phyloP scores from a whole-genome alignment of 2,329 filamentous ascomycete genomes.

The Geosmithia putterillii region DNA sequence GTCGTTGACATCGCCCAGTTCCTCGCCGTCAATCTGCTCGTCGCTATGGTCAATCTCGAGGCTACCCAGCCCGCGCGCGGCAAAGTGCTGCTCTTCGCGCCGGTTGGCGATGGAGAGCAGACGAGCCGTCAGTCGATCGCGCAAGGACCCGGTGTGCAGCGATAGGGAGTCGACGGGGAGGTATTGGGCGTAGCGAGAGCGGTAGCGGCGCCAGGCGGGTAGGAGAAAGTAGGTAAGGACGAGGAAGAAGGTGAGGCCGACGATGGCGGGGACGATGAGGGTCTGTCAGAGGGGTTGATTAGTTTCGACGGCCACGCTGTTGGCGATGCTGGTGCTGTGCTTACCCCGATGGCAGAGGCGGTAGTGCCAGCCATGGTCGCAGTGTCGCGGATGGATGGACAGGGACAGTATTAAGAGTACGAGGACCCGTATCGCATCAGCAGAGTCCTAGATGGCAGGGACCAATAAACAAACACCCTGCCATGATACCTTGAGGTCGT shows the following conservation, averaged over 20 bases:
- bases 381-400: background rate
- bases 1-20: slow-evolving; percentile 47
- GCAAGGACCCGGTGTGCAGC: slow-evolving; percentile 40
- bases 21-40: slow-evolving; percentile 48
- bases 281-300: slow-evolving; percentile 33
- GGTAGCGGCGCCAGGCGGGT: slow-evolving; percentile 59
- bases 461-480: background rate
- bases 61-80: background rate
- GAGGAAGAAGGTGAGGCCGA: slow-evolving; percentile 59
- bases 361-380: background rate
- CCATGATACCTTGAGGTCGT: background rate
- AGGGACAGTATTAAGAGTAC: no score
- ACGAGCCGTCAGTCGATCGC: slow-evolving; percentile 28
- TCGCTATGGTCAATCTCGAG: slow-evolving; percentile 46
- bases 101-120: slow-evolving; percentile 30
- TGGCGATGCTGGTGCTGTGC: no score
- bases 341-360: background rate
- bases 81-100: slow-evolving; percentile 24
- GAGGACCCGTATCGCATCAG: no score
- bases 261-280: slow-evolving; percentile 55
- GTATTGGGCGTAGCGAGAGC: slow-evolving; percentile 60
- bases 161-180: slow-evolving; percentile 55
- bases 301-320: background rate
- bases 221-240: slow-evolving; percentile 51
- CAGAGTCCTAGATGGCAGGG: background rate